Conservation (phyloP, 2,329 filamentous ascomycete species). For the Ceratocystis colombiana region DNA sequence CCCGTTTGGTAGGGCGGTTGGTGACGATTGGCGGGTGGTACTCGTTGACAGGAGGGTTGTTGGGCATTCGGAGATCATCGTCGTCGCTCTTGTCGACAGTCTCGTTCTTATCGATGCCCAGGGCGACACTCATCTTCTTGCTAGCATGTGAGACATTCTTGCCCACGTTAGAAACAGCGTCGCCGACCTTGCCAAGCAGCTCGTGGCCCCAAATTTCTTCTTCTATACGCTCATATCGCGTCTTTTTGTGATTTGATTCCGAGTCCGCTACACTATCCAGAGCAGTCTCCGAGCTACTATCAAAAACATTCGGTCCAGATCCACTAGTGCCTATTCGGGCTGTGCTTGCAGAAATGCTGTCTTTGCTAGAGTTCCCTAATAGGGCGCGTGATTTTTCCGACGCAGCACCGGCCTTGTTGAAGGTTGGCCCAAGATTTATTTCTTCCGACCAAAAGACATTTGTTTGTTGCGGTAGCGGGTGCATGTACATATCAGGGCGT, state of each 20-base stretch:
- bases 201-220: constrained; percentile 74
- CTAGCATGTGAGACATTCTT: constrained; percentile 42
- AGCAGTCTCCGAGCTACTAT: constrained; percentile 24
- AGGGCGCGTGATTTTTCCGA: constrained; percentile 28
- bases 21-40: constrained; percentile 76
- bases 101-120: constrained; percentile 44
- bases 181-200: constrained; percentile 28
- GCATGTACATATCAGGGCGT: constrained; percentile 63
- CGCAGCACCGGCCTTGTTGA: constrained; percentile 48
- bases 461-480: constrained; percentile 73
- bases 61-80: constrained; percentile 50
- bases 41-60: constrained; percentile 70
- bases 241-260: constrained; percentile 30
- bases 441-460: constrained; percentile 86
- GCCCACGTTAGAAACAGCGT: constrained; percentile 25
- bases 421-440: constrained; percentile 67
- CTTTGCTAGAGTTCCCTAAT: constrained; percentile 22
- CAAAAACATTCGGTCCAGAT: constrained; percentile 31
- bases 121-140: constrained; percentile 43
- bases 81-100: constrained; percentile 43
- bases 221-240: constrained; percentile 75
- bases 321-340: constrained; percentile 54
- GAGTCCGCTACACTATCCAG: constrained; percentile 22
- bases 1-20: constrained; percentile 58
- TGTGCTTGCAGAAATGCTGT: constrained; percentile 22